Evolutionary conservation across 2,329 filamentous ascomycete genomes (phyloP).

Genomic region (Penicillium vulpinum): DNA sequence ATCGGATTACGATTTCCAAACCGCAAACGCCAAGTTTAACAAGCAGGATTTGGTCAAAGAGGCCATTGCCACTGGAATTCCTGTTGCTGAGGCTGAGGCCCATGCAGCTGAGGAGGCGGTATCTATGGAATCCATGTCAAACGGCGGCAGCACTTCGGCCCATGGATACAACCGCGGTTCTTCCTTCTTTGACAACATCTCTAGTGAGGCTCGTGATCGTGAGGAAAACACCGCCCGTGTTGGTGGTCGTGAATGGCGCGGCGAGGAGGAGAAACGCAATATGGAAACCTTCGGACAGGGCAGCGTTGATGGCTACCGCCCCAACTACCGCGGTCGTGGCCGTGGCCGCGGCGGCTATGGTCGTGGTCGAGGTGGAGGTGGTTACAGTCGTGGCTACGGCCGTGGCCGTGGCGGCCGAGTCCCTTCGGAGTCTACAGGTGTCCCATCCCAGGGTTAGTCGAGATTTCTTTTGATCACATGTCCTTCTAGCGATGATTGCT

Average conservation of each 20-base stretch:
- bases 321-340: conserved; percentile 68
- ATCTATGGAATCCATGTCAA: conserved; percentile 49
- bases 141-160: conserved; percentile 34
- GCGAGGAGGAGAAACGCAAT: conserved; percentile 91
- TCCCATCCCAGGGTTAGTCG: conserved; percentile 36
- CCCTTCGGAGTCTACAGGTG: conserved; percentile 41
- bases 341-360: conserved; percentile 54
- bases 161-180: conserved; percentile 78
- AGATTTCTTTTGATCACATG: conserved; percentile 10
- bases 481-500: conserved; percentile 23
- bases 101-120: conserved; percentile 45
- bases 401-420: conserved; percentile 43
- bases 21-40: conserved; percentile 84
- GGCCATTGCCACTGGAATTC: conserved; percentile 75
- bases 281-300: conserved; percentile 98
- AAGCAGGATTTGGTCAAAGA: conserved; percentile 86
- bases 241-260: conserved; percentile 84
- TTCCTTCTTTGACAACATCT: conserved; percentile 98
- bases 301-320: conserved; percentile 86
- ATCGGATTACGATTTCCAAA: conserved; percentile 89
- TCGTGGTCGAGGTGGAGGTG: conserved; percentile 52
- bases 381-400: conserved; percentile 47
- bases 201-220: conserved; percentile 86
- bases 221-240: conserved; percentile 67
- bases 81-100: conserved; percentile 57